Conservation (phyloP, 2,329 filamentous ascomycete genomes). For the Epichloe glyceriae region DNA sequence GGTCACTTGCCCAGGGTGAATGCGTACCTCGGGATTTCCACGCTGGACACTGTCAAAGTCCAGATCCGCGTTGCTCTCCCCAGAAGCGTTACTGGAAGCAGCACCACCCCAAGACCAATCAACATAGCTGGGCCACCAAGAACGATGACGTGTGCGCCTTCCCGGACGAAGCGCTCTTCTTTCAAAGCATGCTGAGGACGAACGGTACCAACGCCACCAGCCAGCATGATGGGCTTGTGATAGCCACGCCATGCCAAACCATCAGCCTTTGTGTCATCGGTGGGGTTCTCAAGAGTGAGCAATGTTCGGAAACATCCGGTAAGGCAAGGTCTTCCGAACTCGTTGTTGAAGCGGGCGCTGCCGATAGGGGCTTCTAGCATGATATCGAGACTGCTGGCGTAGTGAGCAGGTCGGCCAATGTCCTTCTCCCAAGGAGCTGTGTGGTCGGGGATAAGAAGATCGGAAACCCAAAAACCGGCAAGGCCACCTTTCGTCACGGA, state of each 20-base stretch:
- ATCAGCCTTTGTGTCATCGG: conserved; percentile 22
- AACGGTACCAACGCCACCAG: conserved; percentile 86
- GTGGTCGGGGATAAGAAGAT: conserved; percentile 76
- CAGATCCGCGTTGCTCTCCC: conserved; percentile 78
- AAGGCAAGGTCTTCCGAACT: conserved; percentile 84
- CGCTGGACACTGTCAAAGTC: conserved; percentile 96
- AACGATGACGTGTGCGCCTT: conserved; percentile 84
- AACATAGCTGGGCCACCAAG: conserved; percentile 95
- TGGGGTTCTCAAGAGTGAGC: conserved; percentile 34
- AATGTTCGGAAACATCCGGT: conserved; percentile 87
- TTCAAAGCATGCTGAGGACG: conserved; percentile 86
- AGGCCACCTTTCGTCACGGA: conserved; percentile 89
- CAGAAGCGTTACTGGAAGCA: conserved; percentile 79
- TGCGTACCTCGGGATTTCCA: conserved; percentile 65
- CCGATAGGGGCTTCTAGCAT: conserved; percentile 97
- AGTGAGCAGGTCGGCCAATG: conserved; percentile 79
- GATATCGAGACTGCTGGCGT: conserved; percentile 88
- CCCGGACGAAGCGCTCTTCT: conserved; percentile 60
- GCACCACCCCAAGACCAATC: conserved; percentile 93
- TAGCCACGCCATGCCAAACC: conserved; percentile 60
- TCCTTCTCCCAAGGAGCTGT: conserved; percentile 82
- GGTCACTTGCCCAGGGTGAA: too few species aligned
- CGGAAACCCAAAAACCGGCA: conserved; percentile 87
- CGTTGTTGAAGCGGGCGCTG: conserved; percentile 92
- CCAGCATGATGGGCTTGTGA: conserved; percentile 98